phyloP scores from a whole-genome alignment of 176 grass and related monocot genomes.

The Eremochloa ophiuroides region DNA sequence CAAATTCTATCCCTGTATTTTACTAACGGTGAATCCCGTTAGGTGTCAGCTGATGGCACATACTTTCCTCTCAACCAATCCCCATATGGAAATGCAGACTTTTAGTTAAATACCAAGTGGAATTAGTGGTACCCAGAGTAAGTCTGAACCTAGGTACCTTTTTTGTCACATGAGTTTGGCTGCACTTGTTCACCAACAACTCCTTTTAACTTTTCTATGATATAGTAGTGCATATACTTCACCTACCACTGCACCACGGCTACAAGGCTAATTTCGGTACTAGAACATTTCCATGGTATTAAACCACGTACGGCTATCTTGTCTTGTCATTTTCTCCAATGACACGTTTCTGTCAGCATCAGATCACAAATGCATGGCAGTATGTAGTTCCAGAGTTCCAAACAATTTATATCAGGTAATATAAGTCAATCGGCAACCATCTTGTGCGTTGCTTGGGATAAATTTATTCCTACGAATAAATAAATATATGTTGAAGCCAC shows the following conservation, averaged over 20 bases:
- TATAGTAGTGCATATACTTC: neutral
- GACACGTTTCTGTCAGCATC: neutral
- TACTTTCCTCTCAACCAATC: neutral
- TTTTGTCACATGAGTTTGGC: slow-evolving; percentile 3
- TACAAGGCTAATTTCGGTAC: neutral
- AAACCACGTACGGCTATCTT: neutral
- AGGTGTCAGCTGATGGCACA: neutral
- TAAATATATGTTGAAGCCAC: neutral
- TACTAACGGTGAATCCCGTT: neutral
- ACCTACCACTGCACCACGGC: neutral
- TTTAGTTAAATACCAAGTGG: neutral
- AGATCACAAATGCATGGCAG: neutral
- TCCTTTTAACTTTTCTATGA: neutral
- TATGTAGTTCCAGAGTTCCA: neutral
- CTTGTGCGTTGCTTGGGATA: neutral
- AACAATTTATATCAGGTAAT: neutral
- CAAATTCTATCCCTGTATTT: neutral
- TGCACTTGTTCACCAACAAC: neutral
- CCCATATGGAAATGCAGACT: neutral
- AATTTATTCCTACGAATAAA: neutral
- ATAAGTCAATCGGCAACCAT: neutral
- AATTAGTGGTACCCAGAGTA: neutral
- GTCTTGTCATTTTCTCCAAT: neutral
- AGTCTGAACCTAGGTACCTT: neutral
- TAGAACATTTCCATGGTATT: neutral